phyloP scores from a whole-genome alignment of 192 early-diverging fungal species.

The Lobosporangium transversale region DNA sequence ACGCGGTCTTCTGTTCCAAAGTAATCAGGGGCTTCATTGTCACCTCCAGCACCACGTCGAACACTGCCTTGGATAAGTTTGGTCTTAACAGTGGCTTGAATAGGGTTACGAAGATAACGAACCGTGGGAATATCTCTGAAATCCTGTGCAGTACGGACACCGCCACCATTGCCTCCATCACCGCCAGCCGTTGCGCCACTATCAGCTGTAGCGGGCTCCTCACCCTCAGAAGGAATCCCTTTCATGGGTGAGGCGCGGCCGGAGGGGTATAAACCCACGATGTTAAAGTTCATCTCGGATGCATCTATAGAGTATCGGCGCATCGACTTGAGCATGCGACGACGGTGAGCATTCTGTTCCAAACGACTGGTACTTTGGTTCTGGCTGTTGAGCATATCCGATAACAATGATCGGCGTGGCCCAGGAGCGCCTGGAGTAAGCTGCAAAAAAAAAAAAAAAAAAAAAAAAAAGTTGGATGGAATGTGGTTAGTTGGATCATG shows the following conservation, averaged over 20 bases:
- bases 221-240: conserved; percentile 39
- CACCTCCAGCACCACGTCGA: conserved; percentile 32
- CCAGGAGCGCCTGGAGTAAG: conserved; percentile 23
- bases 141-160: conserved; percentile 2
- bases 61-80: conserved; percentile 29
- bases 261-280: conserved; percentile 11
- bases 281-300: conserved; percentile 47
- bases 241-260: conserved; percentile 23
- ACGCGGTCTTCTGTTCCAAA: conserved; percentile 49
- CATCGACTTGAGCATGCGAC: conserved; percentile 49
- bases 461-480: background rate
- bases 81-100: conserved; percentile 43
- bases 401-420: conserved; percentile 44
- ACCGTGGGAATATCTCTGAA: conserved; percentile 33
- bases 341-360: conserved; percentile 42
- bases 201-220: conserved; percentile 11
- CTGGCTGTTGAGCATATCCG: conserved; percentile 43
- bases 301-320: conserved; percentile 47
- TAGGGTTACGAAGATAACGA: conserved; percentile 45
- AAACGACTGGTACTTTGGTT: conserved; percentile 34
- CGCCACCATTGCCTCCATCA: background rate
- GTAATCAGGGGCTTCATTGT: conserved; percentile 38
- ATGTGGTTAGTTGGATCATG: conserved; percentile 1
- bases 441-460: conserved; percentile 7
- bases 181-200: no score